Evolutionary conservation across 2,329 filamentous ascomycete species (phyloP), one percentile per base, ranked within the genome.

Genomic region (Emergomyces orientalis): DNA sequence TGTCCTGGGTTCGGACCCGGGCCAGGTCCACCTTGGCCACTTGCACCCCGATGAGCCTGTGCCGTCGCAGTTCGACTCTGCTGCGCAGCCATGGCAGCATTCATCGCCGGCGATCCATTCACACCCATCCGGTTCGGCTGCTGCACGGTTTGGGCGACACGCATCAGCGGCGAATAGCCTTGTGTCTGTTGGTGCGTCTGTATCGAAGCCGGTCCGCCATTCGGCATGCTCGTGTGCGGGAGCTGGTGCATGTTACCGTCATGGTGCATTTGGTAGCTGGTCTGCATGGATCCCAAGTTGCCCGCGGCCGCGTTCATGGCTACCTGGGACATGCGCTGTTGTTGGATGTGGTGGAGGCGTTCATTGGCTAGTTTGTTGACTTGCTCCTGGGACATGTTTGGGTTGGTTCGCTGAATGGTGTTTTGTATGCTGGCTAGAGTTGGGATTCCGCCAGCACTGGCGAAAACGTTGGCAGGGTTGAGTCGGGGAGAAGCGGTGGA

Each of bases 361-460:
- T 84, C 79, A 1, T 78, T 81, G 3, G 83, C 81, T 65, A 83
- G 70, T 49, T 78, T 77, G 62, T 76, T 79, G 11, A 85, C 75
- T 70, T 86, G 81, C 32, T 85, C 82, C 3, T 79, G 76, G 1
- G 80, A 75, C 65, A 82, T 73, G 62, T 78, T 77, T 1, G 82
- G 82, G 65, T 83, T 78, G 66, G 72, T 79, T 61, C 75, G 75
- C 65, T 81, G 79, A 19, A 85, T 77, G 47, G 81, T 79, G 64
- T 78, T 81, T 63, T 80, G 77, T 62, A 84, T 78, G 63, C 77
- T 79, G 62, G 79, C 81, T 63, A 85, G 81, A 9, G 80, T 79
- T 17, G 82, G 82, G 54, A 84, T 78, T 17, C 54, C 32, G 25
- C 82, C 79, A 27, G 81, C 80, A 58, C 77, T 81, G 27, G 79